These are phyloP conservation scores for Pseudocercospora cruenta DNA, from an alignment of 2,329 filamentous ascomycete genomes.

Conservation along the genomic window DNA sequence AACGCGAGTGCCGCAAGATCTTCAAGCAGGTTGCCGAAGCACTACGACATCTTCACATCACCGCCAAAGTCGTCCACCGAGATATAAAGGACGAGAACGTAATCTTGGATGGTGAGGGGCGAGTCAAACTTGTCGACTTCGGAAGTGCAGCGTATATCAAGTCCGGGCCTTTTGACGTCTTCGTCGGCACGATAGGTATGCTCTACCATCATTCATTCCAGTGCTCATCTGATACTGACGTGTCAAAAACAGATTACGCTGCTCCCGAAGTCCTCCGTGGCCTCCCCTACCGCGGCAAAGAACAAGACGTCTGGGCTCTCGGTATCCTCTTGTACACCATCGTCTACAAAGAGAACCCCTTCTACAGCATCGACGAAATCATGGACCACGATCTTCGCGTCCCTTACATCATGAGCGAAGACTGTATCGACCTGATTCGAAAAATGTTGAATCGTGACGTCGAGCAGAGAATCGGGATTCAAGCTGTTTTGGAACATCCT, in stretches of 20 bases:
- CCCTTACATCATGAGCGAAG: slow-evolving; percentile 84
- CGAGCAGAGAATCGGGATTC: slow-evolving; percentile 78
- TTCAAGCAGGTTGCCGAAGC: slow-evolving; percentile 91
- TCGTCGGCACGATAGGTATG: slow-evolving; percentile 96
- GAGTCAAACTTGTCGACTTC: slow-evolving; percentile 97
- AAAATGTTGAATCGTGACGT: slow-evolving; percentile 93
- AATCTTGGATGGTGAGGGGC: slow-evolving; percentile 89
- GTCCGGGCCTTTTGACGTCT: slow-evolving; percentile 96
- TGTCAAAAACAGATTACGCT: slow-evolving; percentile 74
- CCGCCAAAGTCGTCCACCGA: slow-evolving; percentile 88
- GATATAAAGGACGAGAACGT: slow-evolving; percentile 99
- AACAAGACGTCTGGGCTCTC: slow-evolving; percentile 97
- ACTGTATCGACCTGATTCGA: slow-evolving; percentile 88
- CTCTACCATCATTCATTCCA: too few species aligned
- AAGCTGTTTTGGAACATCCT: slow-evolving; percentile 83
- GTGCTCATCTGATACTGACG: not conserved
- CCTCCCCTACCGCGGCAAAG: slow-evolving; percentile 88
- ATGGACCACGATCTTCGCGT: slow-evolving; percentile 95
- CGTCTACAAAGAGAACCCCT: slow-evolving; percentile 99
- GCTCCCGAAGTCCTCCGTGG: slow-evolving; percentile 97
- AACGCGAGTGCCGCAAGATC: slow-evolving; percentile 89
- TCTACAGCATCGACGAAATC: slow-evolving; percentile 98
- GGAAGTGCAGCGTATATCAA: slow-evolving; percentile 98
- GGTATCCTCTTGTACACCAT: slow-evolving; percentile 98
- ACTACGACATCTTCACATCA: slow-evolving; percentile 87